phyloP scores from a whole-genome alignment of 208 protist genomes.

The Histomonas meleagridis region DNA sequence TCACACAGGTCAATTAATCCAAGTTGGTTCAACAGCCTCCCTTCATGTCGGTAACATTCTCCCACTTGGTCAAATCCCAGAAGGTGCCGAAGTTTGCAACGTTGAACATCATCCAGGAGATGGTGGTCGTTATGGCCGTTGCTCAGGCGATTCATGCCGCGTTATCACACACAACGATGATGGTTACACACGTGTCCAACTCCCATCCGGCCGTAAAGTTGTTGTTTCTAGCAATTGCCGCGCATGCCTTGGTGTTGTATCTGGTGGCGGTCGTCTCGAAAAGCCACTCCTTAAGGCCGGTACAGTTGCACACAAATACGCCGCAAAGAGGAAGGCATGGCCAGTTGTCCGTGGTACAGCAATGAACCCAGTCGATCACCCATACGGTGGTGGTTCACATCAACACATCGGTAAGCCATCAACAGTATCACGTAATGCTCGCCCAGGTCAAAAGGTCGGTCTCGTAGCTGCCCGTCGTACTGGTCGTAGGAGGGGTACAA shows the following conservation, averaged over 20 bases:
- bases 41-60: constrained; percentile 84
- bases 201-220: constrained; percentile 95
- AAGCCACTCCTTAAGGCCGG: constrained; percentile 98
- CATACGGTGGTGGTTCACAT: constrained; percentile 99
- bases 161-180: constrained; percentile 75
- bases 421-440: constrained; percentile 54
- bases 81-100: constrained; percentile 79
- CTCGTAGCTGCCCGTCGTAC: constrained; percentile 94
- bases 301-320: constrained; percentile 86
- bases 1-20: constrained; percentile 94
- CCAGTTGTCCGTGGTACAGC: constrained; percentile 90
- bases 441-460: constrained; percentile 90
- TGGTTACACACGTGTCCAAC: constrained; percentile 80
- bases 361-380: constrained; percentile 87
- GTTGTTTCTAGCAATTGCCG: constrained; percentile 71
- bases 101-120: constrained; percentile 85
- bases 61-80: constrained; percentile 80
- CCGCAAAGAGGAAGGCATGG: constrained; percentile 94
- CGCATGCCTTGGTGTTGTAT: constrained; percentile 91
- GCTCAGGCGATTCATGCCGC: constrained; percentile 61
- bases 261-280: constrained; percentile 93
- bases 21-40: constrained; percentile 81
- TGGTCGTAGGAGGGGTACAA: constrained; percentile 59
- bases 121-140: constrained; percentile 75
- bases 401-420: constrained; percentile 92